Evolutionary conservation across 306 rosid genomes (phyloP), one percentile per base, ranked within the genome.

Genomic region (Herpetospermum pedunculosum): DNA sequence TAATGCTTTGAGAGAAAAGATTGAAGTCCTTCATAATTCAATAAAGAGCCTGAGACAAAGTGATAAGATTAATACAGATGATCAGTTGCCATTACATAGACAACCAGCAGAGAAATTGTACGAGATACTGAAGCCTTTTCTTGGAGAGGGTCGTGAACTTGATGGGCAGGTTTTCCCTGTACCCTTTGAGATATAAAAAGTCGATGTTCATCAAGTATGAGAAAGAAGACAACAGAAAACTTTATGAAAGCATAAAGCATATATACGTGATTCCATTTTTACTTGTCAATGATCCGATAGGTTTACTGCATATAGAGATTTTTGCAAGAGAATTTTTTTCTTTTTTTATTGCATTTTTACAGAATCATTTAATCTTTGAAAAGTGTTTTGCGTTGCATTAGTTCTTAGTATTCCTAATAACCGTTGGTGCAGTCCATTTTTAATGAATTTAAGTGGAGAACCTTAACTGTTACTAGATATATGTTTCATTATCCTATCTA

Each of bases 71-170:
- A 80, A 62, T 57, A 32, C 35, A 2, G 84, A 77, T 81, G 29
- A 67, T 77, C 90, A 77, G 82, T 72, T 77, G 6, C 81, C 71
- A 25, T 69, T 78, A 52, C 82, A 16, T 49, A 32, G 62, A 46
- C 77, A 84, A 67, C 88, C 94, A 29, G 87, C 86, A 6, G 89
- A 80, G 81, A 77, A 78, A 30, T 75, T 86, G 69, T 59, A 84
- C 23, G 92, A 85, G 81, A 80, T 92, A 73, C 14, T 87, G 78
- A 80, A 82, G 85, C 79, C 78, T 78, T 72, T 86, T 67, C 76
- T 63, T 18, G 41, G 68, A 69, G 85, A 74, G 21, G 59, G 55
- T 58, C 29, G 50, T 50, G 82, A 76, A 78, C 86, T 74, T 71
- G 41, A 75, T 58, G 76, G 40, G 78, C 91, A 87, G 96, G 90